Evolutionary conservation across 805 yeast species (phyloP).

Genomic region (Saturnispora serradocipensis): DNA sequence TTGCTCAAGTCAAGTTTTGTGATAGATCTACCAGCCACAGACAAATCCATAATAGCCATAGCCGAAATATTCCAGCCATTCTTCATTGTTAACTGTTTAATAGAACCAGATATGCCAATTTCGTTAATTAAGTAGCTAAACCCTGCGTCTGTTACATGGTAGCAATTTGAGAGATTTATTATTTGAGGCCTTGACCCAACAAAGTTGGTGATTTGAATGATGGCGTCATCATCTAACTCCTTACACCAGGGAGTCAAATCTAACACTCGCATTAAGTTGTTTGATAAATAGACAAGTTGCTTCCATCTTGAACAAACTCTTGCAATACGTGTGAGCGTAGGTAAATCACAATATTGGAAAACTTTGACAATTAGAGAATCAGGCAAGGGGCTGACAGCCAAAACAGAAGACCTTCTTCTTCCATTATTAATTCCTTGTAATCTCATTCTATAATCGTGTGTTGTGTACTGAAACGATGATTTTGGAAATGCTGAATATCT

Average conservation of each 20-base stretch:
- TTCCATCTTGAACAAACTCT: slow-evolving; percentile 60
- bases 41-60: slow-evolving; percentile 73
- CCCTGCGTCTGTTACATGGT: slow-evolving; percentile 69
- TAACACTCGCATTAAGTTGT: slow-evolving; percentile 39
- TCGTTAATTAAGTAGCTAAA: slow-evolving; percentile 64
- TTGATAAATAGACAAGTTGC: slow-evolving; percentile 49
- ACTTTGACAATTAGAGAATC: slow-evolving; percentile 48
- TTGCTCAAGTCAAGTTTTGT: slow-evolving; percentile 59
- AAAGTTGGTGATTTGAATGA: slow-evolving; percentile 53
- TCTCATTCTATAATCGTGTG: slow-evolving; percentile 45
- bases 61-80: slow-evolving; percentile 74
- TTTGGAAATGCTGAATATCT: slow-evolving; percentile 16
- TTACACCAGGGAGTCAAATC: slow-evolving; percentile 60
- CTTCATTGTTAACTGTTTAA: slow-evolving; percentile 48
- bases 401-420: slow-evolving; percentile 45
- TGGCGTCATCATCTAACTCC: slow-evolving; percentile 45
- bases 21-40: slow-evolving; percentile 52
- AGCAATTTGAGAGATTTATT: slow-evolving; percentile 63
- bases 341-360: slow-evolving; percentile 45
- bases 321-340: slow-evolving; percentile 51
- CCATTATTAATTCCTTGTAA: slow-evolving; percentile 36
- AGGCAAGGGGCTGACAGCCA: slow-evolving; percentile 51
- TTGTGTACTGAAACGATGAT: slow-evolving; percentile 40
- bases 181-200: slow-evolving; percentile 58
- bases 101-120: slow-evolving; percentile 55